phyloP scores from a whole-genome alignment of 1,284 basidiomycete genomes.

The Cutaneotrichosporon sp. region DNA sequence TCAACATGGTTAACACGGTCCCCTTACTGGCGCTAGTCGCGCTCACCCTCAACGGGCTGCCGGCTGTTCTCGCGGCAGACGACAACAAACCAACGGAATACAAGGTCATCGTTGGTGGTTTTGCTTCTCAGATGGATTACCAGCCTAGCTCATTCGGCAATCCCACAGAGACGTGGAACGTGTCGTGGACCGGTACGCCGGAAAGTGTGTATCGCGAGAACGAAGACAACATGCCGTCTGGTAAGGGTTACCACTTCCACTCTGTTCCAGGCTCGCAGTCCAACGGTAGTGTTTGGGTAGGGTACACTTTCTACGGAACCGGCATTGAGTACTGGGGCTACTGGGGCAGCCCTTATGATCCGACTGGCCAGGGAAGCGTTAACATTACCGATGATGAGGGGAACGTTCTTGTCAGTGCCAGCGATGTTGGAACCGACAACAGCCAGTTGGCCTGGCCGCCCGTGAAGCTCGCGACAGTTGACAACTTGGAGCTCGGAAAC shows the following conservation, averaged over 20 bases:
- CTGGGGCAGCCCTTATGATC: background rate
- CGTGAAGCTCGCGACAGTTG: background rate
- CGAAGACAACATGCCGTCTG: background rate
- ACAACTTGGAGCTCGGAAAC: background rate
- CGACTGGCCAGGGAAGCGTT: background rate
- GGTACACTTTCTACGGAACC: background rate
- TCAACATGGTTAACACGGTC: too few species aligned
- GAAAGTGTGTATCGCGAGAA: background rate
- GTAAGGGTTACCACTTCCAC: background rate
- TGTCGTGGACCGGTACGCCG: background rate
- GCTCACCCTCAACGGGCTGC: too few species aligned
- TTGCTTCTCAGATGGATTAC: too few species aligned
- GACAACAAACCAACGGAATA: too few species aligned
- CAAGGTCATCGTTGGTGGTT: too few species aligned
- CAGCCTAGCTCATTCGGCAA: too few species aligned
- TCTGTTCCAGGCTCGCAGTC: background rate
- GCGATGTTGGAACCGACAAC: background rate
- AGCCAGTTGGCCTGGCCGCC: background rate
- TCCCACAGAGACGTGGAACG: background rate
- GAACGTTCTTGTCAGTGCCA: background rate
- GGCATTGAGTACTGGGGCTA: background rate
- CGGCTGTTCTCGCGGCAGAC: too few species aligned
- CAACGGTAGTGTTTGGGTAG: background rate
- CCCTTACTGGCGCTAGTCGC: too few species aligned
- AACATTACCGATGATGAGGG: background rate